Evolutionary conservation across 164 flowering plant species (phyloP).

Genomic region (Platanus orientalis): DNA sequence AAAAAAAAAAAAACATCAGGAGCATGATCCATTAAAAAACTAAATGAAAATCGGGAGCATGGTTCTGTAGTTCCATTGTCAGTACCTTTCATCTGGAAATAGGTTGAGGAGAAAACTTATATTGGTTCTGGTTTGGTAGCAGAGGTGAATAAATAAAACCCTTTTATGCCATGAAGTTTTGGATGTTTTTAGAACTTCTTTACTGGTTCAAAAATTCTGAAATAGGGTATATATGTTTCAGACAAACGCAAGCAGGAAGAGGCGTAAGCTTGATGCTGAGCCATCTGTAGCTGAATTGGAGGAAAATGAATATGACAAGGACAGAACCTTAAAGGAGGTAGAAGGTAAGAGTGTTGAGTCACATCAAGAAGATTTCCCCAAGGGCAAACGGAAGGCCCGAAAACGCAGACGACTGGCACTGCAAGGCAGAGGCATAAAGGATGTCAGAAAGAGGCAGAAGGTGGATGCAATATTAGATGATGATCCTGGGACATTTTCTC

Average conservation of each 20-base stretch:
- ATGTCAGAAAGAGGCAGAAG: conserved; percentile 51
- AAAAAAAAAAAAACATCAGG: too few relatives aligned
- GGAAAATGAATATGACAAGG: conserved; percentile 34
- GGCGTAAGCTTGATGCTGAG: conserved; percentile 70
- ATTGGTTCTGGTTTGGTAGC: too few relatives aligned
- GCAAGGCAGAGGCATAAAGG: conserved; percentile 67
- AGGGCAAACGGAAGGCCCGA: conserved; percentile 83
- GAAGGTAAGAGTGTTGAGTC: conserved; percentile 49
- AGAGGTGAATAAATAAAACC: too few relatives aligned
- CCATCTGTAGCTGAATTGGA: conserved; percentile 44
- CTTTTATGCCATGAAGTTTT: too few relatives aligned
- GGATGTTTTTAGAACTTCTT: too few relatives aligned
- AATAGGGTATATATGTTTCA: conserved; percentile 25
- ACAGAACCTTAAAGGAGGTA: conserved; percentile 27
- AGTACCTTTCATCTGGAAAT: too few relatives aligned
- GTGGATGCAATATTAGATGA: conserved; percentile 39
- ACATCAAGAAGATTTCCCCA: conserved; percentile 72
- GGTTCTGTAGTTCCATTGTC: too few relatives aligned
- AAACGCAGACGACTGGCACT: conserved; percentile 69
- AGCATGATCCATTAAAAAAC: too few relatives aligned
- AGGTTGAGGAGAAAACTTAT: too few relatives aligned
- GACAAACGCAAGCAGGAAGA: conserved; percentile 77
- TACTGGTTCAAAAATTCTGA: conserved; percentile 4
- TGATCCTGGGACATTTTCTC: conserved; percentile 43
- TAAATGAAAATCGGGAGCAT: too few relatives aligned